Base-by-base conservation (phyloP, 2,329 filamentous ascomycete species). In the Seiridium unicorne region DNA sequence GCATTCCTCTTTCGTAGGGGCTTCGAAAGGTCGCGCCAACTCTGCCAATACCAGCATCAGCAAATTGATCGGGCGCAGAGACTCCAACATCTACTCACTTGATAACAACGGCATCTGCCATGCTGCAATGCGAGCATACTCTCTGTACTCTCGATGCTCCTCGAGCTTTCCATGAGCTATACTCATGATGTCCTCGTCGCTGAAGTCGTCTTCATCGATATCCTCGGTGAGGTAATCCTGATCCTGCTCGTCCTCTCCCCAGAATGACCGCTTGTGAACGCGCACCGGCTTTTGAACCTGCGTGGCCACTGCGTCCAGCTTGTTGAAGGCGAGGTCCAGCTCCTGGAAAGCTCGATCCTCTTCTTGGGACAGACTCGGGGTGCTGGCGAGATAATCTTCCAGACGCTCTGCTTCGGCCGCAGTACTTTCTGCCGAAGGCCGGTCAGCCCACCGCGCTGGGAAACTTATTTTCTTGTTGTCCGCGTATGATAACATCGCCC, bases 41-140 rank as follows among this genome's bases (percentile, higher is more conserved):
- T 94, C 92, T 97, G 70, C 55, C 55, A 59, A 42, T 47, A 34
- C 47, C 58, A 65, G 57, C 64, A 61, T 61, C 60, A 66, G 55
- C 46, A 42, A 44, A 31, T 58, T 58, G 49, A 46, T 42, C 7
- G 38, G 7, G n/a, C 13, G 9, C 11, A 7, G 26, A 53, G 13
- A 42, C 7, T 10, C 49, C 35, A n/a, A 34, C 8, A 38, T 35
- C n/a, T 32, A 82, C 91, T 75, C 85, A 97, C 93, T 91, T 61
- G 89, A 87, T 62, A 99, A 81, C 63, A 97, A 79, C 8, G 95
- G 95, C 89, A 99, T 91, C 76, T 99, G 95, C 93, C 95, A 99
- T 32, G 93, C 92, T 51, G 91, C 88, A 67, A 97, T 81, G 57
- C 95, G 85, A 53, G 91, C 89, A 74, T 97, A 97, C 70, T 97